Evolutionary conservation across 2,329 filamentous ascomycete species (phyloP).

Genomic region (Aspergillus sp.): DNA sequence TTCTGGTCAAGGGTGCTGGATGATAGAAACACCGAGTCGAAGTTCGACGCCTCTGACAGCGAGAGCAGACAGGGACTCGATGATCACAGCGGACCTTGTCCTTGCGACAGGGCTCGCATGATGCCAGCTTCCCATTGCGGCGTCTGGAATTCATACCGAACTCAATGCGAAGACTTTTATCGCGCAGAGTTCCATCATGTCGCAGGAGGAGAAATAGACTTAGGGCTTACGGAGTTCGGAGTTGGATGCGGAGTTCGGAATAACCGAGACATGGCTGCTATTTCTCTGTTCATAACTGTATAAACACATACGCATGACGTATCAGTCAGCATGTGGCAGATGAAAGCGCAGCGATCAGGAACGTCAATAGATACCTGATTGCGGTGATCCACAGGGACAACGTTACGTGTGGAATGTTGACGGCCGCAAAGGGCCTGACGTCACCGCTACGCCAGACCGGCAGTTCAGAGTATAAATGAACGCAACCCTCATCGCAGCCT

Average conservation of each 20-base stretch:
- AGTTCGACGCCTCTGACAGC: conserved; percentile 25
- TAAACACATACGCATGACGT: no score
- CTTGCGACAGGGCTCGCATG: conserved; percentile 33
- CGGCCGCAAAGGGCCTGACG: not conserved
- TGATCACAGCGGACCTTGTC: conserved; percentile 35
- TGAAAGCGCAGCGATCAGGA: no score
- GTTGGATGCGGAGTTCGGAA: not conserved
- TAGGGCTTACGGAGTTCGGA: not conserved
- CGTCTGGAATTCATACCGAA: conserved; percentile 18
- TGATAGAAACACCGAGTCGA: conserved; percentile 29
- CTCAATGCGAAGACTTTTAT: no score
- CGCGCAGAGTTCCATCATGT: no score
- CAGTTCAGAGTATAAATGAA: not conserved
- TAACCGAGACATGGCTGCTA: not conserved
- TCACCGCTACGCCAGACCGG: not conserved
- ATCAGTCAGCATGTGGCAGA: no score
- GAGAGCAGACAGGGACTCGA: conserved; percentile 24
- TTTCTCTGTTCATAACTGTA: no score
- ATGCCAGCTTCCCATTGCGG: conserved; percentile 31
- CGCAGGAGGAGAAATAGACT: not conserved
- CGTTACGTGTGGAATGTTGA: not conserved
- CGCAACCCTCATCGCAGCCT: not conserved
- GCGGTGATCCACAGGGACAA: no score
- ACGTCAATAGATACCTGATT: no score
- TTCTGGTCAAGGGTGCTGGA: conserved; percentile 26